These are phyloP conservation scores for Quercus tomentella DNA, from an alignment of 331 rosid species.

Conservation along the genomic window DNA sequence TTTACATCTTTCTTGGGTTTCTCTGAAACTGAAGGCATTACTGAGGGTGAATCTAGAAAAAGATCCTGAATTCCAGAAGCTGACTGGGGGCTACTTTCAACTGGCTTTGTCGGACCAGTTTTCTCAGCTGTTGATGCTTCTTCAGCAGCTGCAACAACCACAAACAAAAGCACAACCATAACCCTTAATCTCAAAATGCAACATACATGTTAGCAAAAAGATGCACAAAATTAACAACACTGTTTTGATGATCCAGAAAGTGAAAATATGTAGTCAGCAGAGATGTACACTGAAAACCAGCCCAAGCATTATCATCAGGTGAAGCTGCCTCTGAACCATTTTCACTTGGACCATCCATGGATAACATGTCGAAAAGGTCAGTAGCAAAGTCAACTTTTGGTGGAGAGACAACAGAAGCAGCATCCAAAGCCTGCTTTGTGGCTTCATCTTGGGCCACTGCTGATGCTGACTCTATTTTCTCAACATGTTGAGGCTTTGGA, in stretches of 20 bases:
- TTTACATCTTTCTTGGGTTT: constrained; percentile 75
- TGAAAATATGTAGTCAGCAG: neutral
- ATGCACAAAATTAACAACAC: neutral
- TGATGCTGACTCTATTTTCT: constrained; percentile 57
- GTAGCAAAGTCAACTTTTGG: constrained; percentile 92
- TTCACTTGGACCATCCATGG: constrained; percentile 68
- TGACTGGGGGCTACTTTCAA: constrained; percentile 44
- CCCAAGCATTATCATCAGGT: constrained; percentile 82
- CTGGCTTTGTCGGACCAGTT: constrained; percentile 43
- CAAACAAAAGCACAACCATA: constrained; percentile 15
- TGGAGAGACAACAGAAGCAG: constrained; percentile 43
- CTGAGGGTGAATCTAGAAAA: constrained; percentile 52
- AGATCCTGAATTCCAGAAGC: constrained; percentile 82
- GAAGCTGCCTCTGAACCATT: constrained; percentile 52
- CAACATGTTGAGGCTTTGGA: constrained; percentile 54
- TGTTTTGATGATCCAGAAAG: constrained; percentile 7
- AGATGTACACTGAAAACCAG: constrained; percentile 92
- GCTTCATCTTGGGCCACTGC: constrained; percentile 51
- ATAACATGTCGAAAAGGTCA: constrained; percentile 85
- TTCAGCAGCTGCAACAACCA: constrained; percentile 70
- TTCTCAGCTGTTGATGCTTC: constrained; percentile 58
- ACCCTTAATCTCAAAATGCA: constrained; percentile 7
- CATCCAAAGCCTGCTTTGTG: constrained; percentile 48
- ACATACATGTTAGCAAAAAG: constrained; percentile 17
- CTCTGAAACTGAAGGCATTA: constrained; percentile 48